phyloP scores from a whole-genome alignment of 371 early-diverging fungal genomes.

The Mortierella polycephala region DNA sequence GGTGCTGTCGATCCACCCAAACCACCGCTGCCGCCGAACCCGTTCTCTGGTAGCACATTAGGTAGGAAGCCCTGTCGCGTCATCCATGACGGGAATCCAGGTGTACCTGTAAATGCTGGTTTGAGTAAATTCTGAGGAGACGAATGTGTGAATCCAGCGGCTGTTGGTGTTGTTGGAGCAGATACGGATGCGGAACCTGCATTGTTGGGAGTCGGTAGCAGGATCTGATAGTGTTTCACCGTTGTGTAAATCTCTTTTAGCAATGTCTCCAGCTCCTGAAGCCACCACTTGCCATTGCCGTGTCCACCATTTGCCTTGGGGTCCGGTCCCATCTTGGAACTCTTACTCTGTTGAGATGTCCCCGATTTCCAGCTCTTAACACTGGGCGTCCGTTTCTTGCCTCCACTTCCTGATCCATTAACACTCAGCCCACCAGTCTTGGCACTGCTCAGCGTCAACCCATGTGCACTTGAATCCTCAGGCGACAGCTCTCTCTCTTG shows the following conservation, averaged over 20 bases:
- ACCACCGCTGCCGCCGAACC: background rate
- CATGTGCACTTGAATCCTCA: slow-evolving; percentile 29
- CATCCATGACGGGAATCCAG: slow-evolving; percentile 21
- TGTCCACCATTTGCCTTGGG: slow-evolving; percentile 55
- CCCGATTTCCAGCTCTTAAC: slow-evolving; percentile 44
- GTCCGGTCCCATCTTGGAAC: slow-evolving; percentile 35
- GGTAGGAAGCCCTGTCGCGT: slow-evolving; percentile 13
- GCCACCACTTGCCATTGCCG: slow-evolving; percentile 49
- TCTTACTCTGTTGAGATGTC: slow-evolving; percentile 43
- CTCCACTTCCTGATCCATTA: slow-evolving; percentile 17
- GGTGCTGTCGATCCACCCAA: background rate
- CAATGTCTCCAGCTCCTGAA: slow-evolving; percentile 45
- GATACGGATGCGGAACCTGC: background rate
- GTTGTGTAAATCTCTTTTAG: slow-evolving; percentile 77
- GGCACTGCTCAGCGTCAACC: slow-evolving; percentile 23
- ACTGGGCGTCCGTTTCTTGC: slow-evolving; percentile 41
- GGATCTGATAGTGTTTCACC: slow-evolving; percentile 80
- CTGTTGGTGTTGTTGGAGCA: slow-evolving; percentile 1
- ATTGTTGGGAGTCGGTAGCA: slow-evolving; percentile 63
- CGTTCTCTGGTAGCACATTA: no score
- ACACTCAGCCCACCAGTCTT: slow-evolving; percentile 23
- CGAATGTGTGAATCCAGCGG: slow-evolving; percentile 6
- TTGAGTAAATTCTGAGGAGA: background rate
- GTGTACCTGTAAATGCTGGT: background rate
- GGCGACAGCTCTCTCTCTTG: slow-evolving; percentile 13